Conservation (phyloP, 2,329 filamentous ascomycete species). For the Zasmidium angulare region DNA sequence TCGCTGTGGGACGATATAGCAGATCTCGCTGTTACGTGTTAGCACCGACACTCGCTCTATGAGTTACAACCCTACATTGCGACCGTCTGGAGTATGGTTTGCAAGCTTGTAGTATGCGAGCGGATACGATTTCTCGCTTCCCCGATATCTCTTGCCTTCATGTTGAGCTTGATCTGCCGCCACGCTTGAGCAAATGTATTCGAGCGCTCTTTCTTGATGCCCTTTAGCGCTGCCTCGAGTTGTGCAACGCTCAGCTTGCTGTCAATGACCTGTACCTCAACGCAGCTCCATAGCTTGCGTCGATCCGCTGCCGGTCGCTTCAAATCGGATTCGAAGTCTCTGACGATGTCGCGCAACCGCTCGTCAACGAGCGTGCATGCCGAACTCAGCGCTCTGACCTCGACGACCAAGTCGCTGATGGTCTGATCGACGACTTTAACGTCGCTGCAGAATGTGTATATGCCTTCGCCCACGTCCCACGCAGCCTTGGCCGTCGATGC, state of each 20-base stretch:
- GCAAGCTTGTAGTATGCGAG: conserved; percentile 15
- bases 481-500: conserved; percentile 8
- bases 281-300: conserved; percentile 9
- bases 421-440: conserved; percentile 14
- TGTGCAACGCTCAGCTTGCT: conserved; percentile 9
- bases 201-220: conserved; percentile 3
- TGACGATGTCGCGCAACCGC: conserved; percentile 11
- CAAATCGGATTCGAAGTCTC: conserved; percentile 2
- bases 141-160: conserved; percentile 15
- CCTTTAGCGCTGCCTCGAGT: conserved; percentile 9
- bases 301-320: neutral
- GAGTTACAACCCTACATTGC: conserved; percentile 5
- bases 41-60: neutral
- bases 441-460: conserved; percentile 10
- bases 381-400: conserved; percentile 9
- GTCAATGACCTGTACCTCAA: conserved; percentile 10
- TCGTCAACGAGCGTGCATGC: conserved; percentile 13
- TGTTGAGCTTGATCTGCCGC: conserved; percentile 17
- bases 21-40: conserved; percentile 6
- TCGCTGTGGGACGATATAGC: conserved; percentile 12
- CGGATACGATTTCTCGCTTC: conserved; percentile 14
- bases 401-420: conserved; percentile 3
- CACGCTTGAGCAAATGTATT: conserved; percentile 9
- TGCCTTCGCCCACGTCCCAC: conserved; percentile 6
- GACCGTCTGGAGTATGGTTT: conserved; percentile 14